Evolutionary conservation across 129 eudicot genomes (phyloP).

Genomic region (Glebionis coronaria): DNA sequence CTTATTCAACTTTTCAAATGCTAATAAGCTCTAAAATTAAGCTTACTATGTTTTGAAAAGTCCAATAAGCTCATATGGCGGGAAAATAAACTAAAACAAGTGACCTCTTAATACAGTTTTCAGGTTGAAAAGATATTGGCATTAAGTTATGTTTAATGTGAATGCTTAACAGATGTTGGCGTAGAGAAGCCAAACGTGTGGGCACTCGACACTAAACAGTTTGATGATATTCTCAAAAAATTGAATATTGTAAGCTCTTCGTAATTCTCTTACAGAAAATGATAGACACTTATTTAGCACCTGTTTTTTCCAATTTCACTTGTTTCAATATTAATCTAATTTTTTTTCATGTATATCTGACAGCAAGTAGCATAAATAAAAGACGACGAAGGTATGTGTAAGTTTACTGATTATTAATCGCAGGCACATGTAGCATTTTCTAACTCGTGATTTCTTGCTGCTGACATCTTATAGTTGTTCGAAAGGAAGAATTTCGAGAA

Average conservation of each 20-base stretch:
- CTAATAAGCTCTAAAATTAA: too few species aligned
- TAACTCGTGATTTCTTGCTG: slow-evolving; percentile 13
- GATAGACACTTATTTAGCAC: background rate
- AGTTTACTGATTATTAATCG: background rate
- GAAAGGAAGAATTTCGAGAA: slow-evolving; percentile 33
- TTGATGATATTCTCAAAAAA: slow-evolving; percentile 80
- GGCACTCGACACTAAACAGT: slow-evolving; percentile 95
- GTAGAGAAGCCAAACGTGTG: slow-evolving; percentile 75
- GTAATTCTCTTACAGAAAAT: background rate
- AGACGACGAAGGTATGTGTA: slow-evolving; percentile 45
- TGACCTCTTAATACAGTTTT: too few species aligned
- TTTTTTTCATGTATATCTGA: slow-evolving; percentile 7
- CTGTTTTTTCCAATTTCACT: too few species aligned
- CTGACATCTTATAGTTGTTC: slow-evolving; percentile 36
- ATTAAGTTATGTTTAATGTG: background rate
- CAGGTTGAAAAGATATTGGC: too few species aligned
- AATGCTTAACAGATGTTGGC: slow-evolving; percentile 58
- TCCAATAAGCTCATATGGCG: too few species aligned
- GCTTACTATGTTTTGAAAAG: too few species aligned
- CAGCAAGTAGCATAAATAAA: slow-evolving; percentile 56
- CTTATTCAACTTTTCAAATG: too few species aligned
- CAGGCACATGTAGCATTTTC: slow-evolving; percentile 13
- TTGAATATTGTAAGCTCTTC: slow-evolving; percentile 62
- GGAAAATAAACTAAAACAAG: too few species aligned
- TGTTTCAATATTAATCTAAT: slow-evolving; percentile 3